phyloP scores from a whole-genome alignment of 176 grass and related monocot species.

The Eremochloa ophiuroides region DNA sequence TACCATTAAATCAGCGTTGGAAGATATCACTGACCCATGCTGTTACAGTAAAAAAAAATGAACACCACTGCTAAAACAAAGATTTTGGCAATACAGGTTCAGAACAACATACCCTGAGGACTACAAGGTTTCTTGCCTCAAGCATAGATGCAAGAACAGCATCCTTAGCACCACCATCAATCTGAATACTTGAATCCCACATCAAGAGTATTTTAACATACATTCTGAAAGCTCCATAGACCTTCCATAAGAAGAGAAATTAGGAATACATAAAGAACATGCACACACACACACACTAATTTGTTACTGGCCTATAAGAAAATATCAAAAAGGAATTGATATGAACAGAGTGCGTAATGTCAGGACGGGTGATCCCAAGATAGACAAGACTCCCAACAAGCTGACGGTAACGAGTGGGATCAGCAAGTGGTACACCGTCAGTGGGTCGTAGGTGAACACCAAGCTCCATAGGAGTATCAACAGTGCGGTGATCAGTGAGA shows the following conservation, averaged over 20 bases:
- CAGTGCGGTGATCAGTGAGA: too few species aligned
- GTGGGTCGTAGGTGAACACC: too few species aligned
- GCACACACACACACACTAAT: background rate
- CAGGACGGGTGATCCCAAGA: too few species aligned
- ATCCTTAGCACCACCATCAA: conserved; percentile 84
- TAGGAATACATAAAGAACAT: conserved; percentile 13
- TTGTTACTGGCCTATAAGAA: background rate
- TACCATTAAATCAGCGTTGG: conserved; percentile 90
- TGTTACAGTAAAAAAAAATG: conserved; percentile 43
- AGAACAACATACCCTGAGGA: conserved; percentile 75
- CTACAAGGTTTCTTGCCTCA: conserved; percentile 91
- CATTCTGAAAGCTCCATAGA: conserved; percentile 98
- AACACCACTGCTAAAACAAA: conserved; percentile 18
- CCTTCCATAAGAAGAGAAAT: conserved; percentile 54
- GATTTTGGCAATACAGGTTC: conserved; percentile 11
- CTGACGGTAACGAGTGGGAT: too few species aligned
- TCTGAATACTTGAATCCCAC: conserved; percentile 97
- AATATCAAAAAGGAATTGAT: background rate
- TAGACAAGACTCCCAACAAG: too few species aligned
- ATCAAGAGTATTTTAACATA: conserved; percentile 98
- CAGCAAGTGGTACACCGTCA: too few species aligned
- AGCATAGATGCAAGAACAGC: conserved; percentile 87
- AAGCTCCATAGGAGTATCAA: too few species aligned
- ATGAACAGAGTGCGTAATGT: too few species aligned
- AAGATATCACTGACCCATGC: conserved; percentile 95